Evolutionary conservation across 2,329 filamentous ascomycete genomes (phyloP).

Genomic region (Rhexocercosporidium sp.): DNA sequence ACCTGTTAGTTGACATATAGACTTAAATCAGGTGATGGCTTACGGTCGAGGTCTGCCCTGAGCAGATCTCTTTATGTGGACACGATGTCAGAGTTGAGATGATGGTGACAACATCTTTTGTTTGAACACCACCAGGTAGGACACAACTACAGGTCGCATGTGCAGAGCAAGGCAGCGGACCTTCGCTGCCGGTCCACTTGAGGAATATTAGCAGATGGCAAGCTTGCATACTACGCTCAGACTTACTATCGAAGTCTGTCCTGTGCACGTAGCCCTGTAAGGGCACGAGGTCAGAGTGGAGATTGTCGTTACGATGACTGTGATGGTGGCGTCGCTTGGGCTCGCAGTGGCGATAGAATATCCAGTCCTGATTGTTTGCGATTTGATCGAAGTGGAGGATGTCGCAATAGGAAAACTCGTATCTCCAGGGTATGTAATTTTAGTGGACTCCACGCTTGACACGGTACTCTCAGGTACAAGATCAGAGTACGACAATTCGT

Average conservation of each 20-base stretch:
- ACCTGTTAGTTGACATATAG: neutral
- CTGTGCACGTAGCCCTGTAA: neutral
- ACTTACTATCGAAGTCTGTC: neutral
- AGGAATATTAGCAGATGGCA: neutral
- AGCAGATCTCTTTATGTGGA: neutral
- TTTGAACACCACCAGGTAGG: neutral
- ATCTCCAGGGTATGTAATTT: neutral
- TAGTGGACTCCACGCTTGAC: neutral
- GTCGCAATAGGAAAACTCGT: neutral
- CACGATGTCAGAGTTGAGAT: constrained; percentile 8
- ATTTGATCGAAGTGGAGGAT: neutral
- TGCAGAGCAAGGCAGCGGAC: constrained; percentile 1
- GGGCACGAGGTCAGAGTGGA: constrained; percentile 5
- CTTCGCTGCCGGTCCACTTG: constrained; percentile 2
- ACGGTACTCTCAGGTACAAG: neutral
- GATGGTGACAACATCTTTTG: neutral
- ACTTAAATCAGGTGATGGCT: neutral
- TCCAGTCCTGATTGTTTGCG: neutral
- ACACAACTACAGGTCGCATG: neutral
- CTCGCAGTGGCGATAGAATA: neutral
- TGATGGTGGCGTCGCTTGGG: neutral
- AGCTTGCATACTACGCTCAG: neutral
- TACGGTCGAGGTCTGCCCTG: neutral
- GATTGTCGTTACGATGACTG: neutral
- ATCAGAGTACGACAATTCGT: neutral